Evolutionary conservation across 176 grass and related monocot species (phyloP).

Genomic region (Carex parvula): DNA sequence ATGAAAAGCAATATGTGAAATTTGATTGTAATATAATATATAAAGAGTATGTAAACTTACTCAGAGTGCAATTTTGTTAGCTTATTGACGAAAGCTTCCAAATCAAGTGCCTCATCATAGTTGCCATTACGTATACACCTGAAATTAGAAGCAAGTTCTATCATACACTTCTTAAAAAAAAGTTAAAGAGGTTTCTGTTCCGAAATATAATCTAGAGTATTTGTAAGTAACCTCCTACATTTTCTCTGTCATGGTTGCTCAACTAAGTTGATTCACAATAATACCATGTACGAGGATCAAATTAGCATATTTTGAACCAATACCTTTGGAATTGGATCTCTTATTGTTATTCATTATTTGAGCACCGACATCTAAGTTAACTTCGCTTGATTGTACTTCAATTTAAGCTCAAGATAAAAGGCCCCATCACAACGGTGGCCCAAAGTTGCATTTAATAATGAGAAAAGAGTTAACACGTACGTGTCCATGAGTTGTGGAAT

Average conservation of each 20-base stretch:
- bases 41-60: too few species aligned
- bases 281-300: neutral
- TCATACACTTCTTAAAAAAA: neutral
- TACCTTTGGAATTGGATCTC: neutral
- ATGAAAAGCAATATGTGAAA: slow-evolving; percentile 21
- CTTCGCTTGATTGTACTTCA: neutral
- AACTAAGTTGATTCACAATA: neutral
- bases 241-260: neutral
- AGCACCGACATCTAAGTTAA: neutral
- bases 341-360: neutral
- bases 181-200: neutral
- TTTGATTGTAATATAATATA: too few species aligned
- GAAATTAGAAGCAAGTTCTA: slow-evolving; percentile 4
- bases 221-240: neutral
- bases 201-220: neutral
- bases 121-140: slow-evolving; percentile 98
- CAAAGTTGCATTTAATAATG: neutral
- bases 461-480: slow-evolving; percentile 44
- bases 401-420: neutral
- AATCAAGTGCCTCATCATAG: slow-evolving; percentile 97
- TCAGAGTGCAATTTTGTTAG: too few species aligned
- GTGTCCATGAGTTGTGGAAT: slow-evolving; percentile 97
- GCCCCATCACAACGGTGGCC: neutral
- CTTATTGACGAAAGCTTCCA: slow-evolving; percentile 92
- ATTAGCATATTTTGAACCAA: neutral